phyloP scores from a whole-genome alignment of 75 land plant species.

The Chamaecyparis obtusa region DNA sequence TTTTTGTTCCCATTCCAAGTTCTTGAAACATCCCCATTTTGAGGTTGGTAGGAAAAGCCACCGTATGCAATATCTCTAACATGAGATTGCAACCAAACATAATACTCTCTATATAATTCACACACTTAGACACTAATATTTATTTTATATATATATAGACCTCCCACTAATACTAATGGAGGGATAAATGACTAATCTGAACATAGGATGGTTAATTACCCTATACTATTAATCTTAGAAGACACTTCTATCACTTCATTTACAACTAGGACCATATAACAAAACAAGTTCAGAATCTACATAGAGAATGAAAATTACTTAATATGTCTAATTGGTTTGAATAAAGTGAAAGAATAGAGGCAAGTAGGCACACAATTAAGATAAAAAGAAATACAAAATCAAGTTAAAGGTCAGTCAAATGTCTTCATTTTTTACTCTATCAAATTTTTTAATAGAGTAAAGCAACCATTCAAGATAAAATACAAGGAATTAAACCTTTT shows the following conservation, averaged over 20 bases:
- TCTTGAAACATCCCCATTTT: no score
- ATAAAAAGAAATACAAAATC: background rate
- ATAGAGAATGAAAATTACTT: background rate
- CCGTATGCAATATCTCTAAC: no score
- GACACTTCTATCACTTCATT: background rate
- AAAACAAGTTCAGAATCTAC: background rate
- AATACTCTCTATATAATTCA: no score
- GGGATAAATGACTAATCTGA: background rate
- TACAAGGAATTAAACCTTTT: background rate
- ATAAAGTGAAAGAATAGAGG: background rate
- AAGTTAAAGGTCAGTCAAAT: background rate
- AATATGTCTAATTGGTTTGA: background rate
- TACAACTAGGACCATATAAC: no score
- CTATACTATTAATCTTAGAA: background rate
- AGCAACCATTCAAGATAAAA: background rate
- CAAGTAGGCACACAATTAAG: background rate
- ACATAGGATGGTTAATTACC: background rate
- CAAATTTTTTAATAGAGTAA: background rate
- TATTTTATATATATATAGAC: no score
- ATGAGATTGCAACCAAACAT: no score
- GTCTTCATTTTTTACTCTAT: background rate
- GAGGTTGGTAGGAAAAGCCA: no score
- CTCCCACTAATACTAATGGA: no score
- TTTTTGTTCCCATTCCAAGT: no score
- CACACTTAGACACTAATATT: no score